Evolutionary conservation across 1,284 basidiomycete genomes (phyloP).

Genomic region (Ustilago sp.): DNA sequence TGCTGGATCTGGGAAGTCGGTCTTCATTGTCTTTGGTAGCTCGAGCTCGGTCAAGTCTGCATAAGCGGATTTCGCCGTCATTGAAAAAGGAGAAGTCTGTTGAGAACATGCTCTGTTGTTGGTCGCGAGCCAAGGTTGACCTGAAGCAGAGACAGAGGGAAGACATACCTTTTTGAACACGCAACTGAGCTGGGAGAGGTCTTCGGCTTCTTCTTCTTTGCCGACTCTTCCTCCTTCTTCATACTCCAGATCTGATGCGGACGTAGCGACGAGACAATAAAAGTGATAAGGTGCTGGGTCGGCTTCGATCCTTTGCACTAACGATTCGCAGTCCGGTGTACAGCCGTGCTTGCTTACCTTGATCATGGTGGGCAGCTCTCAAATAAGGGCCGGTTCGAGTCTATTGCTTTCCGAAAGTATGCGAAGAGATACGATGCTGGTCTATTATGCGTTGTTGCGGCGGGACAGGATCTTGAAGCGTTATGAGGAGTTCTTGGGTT

Average conservation of each 20-base stretch:
- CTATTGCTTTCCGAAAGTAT: neutral
- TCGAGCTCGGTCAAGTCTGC: conserved; percentile 96
- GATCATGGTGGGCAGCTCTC: conserved; percentile 31
- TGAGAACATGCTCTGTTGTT: neutral
- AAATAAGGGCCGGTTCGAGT: neutral
- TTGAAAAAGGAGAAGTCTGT: neutral
- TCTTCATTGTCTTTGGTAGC: conserved; percentile 94
- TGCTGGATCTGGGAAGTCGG: conserved; percentile 86
- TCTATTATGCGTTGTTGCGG: neutral
- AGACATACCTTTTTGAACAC: conserved; percentile 92
- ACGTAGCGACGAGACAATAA: neutral
- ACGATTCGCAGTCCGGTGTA: neutral
- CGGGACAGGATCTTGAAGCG: neutral
- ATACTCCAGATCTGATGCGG: conserved; percentile 62
- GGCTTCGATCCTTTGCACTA: neutral
- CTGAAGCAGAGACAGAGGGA: neutral
- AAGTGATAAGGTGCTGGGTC: too few relatives aligned
- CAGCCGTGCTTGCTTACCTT: conserved; percentile 26
- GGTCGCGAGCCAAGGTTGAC: neutral
- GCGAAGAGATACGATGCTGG: neutral
- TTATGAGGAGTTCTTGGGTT: neutral
- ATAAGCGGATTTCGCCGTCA: too few relatives aligned
- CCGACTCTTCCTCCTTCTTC: conserved; percentile 67
- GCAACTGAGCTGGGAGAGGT: conserved; percentile 95
- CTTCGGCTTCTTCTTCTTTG: conserved; percentile 73